Evolutionary conservation across 148 eudicot genomes (phyloP).

Genomic region (Polygonum maritimum): DNA sequence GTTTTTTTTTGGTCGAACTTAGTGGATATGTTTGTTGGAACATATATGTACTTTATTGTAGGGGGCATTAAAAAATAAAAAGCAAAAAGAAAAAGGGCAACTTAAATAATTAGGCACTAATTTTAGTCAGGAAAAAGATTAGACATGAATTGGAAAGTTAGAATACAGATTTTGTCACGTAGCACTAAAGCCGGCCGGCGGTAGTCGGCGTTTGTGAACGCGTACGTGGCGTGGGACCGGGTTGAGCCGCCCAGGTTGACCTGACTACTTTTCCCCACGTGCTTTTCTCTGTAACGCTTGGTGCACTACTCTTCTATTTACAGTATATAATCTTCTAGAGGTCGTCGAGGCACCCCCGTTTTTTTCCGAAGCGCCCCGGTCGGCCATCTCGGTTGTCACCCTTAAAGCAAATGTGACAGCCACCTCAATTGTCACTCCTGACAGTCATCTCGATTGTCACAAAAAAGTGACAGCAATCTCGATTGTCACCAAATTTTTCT

Average conservation of each 20-base stretch:
- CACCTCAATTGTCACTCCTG: too few species aligned
- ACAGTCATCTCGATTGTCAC: too few species aligned
- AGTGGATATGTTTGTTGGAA: too few species aligned
- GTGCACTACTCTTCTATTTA: too few species aligned
- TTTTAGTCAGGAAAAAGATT: background rate
- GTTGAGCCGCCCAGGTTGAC: background rate
- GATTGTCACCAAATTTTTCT: too few species aligned
- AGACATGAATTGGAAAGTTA: background rate
- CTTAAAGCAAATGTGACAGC: too few species aligned
- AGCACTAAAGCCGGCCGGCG: background rate
- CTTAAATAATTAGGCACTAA: background rate
- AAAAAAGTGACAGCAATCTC: too few species aligned
- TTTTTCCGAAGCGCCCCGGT: too few species aligned
- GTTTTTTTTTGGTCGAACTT: too few species aligned
- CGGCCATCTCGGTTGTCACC: too few species aligned
- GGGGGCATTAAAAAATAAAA: background rate
- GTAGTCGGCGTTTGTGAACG: background rate
- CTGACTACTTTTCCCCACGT: background rate
- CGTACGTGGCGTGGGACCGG: background rate
- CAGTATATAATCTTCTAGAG: too few species aligned
- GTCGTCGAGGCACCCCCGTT: too few species aligned
- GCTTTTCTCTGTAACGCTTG: background rate
- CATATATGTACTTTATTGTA: background rate
- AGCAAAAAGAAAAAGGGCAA: background rate
- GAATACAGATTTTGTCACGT: background rate